Conservation (phyloP, 2,329 filamentous ascomycete species). For the Aspergillus novofumigatus region DNA sequence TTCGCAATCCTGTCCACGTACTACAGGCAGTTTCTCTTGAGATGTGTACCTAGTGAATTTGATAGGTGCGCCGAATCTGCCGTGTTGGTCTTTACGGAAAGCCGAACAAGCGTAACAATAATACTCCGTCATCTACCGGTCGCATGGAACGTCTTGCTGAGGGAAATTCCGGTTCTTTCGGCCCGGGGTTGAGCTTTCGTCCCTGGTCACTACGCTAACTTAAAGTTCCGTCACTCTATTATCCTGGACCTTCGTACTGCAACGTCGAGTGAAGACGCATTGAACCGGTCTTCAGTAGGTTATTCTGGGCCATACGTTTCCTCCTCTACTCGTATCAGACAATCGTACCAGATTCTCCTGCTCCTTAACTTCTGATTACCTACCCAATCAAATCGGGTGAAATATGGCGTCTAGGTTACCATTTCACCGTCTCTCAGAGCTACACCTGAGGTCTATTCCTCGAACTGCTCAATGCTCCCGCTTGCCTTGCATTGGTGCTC, state of each 20-base stretch:
- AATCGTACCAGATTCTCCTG: background rate
- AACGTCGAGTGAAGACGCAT: background rate
- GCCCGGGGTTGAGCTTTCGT: conserved; percentile 18
- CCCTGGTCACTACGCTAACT: conserved; percentile 5
- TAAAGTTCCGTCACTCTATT: conserved; percentile 16
- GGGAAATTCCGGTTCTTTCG: conserved; percentile 28
- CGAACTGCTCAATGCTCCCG: conserved; percentile 25
- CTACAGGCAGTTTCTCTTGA: background rate
- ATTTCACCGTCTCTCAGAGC: conserved; percentile 31
- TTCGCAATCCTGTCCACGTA: background rate
- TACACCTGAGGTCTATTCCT: conserved; percentile 27
- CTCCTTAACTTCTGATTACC: background rate
- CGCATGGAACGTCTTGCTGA: conserved; percentile 16
- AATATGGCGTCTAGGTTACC: conserved; percentile 40
- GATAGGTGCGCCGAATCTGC: conserved; percentile 18
- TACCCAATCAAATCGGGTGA: background rate
- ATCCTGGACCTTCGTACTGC: background rate
- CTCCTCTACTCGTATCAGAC: background rate
- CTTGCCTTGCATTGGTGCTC: conserved; percentile 14
- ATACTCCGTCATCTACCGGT: conserved; percentile 28
- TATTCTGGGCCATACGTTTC: background rate
- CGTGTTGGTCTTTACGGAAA: conserved; percentile 12
- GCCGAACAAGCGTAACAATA: conserved; percentile 31
- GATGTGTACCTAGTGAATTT: background rate
- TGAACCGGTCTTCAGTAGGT: background rate